Evolutionary conservation across 139 green algal species (phyloP).

Genomic region (Micractinium conductrix): DNA sequence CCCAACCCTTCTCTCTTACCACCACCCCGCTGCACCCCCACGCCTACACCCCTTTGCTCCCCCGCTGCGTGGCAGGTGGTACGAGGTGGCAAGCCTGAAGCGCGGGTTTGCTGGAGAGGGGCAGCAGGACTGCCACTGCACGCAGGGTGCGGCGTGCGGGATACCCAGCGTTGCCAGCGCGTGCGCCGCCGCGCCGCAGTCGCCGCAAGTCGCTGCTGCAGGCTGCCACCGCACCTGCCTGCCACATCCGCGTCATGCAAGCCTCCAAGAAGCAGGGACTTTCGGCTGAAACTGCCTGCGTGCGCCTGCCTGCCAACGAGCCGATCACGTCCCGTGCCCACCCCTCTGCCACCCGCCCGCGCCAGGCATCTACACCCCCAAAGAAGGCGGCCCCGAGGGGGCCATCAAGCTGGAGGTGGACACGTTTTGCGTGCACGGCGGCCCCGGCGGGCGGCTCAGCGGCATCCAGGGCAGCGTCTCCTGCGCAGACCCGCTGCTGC

Average conservation of each 20-base stretch:
- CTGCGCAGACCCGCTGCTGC: constrained; percentile 42
- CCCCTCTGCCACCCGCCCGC: no score
- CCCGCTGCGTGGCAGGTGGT: background rate
- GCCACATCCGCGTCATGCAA: no score
- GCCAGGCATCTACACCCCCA: constrained; percentile 45
- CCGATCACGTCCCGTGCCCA: no score
- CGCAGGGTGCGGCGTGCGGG: constrained; percentile 44
- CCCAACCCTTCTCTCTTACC: background rate
- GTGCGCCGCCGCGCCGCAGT: no score
- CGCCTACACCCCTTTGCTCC: no score
- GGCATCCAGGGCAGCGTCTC: constrained; percentile 53
- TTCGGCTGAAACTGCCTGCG: no score
- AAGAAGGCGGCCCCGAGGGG: constrained; percentile 7
- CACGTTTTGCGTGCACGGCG: constrained; percentile 64
- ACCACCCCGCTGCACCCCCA: background rate
- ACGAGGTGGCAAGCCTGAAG: constrained; percentile 55
- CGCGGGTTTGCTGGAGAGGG: constrained; percentile 56
- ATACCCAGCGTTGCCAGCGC: no score
- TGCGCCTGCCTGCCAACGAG: no score
- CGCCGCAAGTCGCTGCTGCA: no score
- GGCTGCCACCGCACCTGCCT: no score
- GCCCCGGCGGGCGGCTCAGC: constrained; percentile 43
- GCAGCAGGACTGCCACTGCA: constrained; percentile 61
- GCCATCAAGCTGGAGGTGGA: constrained; percentile 41
- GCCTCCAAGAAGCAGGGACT: no score